Percentiles rank a stretch among this genome's conserved stretches.
Evolutionary conservation across 2,329 filamentous ascomycete genomes (phyloP).

Genomic region (Pseudogymnoascus verrucosus): DNA sequence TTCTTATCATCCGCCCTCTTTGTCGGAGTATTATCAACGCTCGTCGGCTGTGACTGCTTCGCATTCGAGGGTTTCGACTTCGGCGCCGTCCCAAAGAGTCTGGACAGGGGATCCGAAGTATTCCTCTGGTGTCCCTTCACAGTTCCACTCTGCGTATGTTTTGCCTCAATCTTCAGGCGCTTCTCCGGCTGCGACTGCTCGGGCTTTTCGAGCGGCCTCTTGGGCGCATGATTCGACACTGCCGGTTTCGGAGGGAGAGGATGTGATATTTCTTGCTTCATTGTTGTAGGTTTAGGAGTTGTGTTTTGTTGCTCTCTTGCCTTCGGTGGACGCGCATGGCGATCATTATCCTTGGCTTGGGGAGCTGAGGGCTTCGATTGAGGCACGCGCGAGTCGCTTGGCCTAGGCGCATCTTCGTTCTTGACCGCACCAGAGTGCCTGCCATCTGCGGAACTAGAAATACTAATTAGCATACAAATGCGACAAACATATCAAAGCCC

Average conservation of each 20-base stretch:
- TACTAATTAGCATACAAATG: background rate
- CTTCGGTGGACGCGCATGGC: conserved; percentile 11
- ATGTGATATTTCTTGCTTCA: background rate
- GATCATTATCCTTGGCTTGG: background rate
- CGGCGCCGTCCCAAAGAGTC: background rate
- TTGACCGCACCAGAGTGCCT: background rate
- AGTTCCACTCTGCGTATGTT: background rate
- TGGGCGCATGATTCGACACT: conserved; percentile 14
- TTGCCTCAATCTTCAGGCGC: conserved; percentile 21
- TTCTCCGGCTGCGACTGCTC: conserved; percentile 22
- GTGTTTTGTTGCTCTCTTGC: conserved; percentile 12
- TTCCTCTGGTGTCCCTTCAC: background rate
- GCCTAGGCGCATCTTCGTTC: background rate
- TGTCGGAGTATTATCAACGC: background rate
- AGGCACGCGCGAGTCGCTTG: background rate
- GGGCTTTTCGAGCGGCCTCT: conserved; percentile 23
- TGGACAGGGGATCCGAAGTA: background rate
- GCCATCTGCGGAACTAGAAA: background rate
- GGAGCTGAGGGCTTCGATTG: background rate
- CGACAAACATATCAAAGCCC: background rate
- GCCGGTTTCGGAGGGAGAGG: background rate
- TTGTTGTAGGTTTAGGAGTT: conserved; percentile 23
- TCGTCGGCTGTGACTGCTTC: background rate
- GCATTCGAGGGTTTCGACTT: background rate
- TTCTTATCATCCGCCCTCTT: background rate